Evolutionary conservation across 352 stramenopile genomes (phyloP).

Genomic region (Globisporangium ultimum): DNA sequence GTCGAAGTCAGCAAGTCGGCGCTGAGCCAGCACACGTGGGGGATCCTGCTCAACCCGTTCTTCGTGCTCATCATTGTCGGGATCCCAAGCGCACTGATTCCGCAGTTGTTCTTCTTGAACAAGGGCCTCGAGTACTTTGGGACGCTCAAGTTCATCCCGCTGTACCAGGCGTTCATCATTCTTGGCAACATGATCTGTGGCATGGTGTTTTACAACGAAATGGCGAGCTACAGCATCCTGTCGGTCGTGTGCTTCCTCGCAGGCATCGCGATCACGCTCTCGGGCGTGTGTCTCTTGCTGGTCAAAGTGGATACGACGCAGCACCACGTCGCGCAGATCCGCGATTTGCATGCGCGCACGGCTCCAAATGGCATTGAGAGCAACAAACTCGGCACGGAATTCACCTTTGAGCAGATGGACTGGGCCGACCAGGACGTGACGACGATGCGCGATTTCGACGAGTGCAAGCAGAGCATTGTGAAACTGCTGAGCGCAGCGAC

Average conservation of each 20-base stretch:
- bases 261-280: slow-evolving; percentile 57
- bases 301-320: slow-evolving; percentile 43
- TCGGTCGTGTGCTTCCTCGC: slow-evolving; percentile 45
- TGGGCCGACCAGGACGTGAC: slow-evolving; percentile 41
- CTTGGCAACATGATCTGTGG: slow-evolving; percentile 71
- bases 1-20: slow-evolving; percentile 62
- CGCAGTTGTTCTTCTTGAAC: slow-evolving; percentile 79
- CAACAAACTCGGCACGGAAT: slow-evolving; percentile 32
- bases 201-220: slow-evolving; percentile 81
- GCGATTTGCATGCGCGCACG: not conserved
- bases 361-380: not conserved
- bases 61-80: slow-evolving; percentile 57
- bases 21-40: slow-evolving; percentile 31
- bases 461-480: slow-evolving; percentile 62
- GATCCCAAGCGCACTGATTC: slow-evolving; percentile 55
- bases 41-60: slow-evolving; percentile 57
- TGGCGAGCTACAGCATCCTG: slow-evolving; percentile 46
- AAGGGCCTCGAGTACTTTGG: slow-evolving; percentile 75
- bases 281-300: slow-evolving; percentile 56
- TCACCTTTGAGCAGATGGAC: slow-evolving; percentile 62
- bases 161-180: slow-evolving; percentile 85
- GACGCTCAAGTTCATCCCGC: slow-evolving; percentile 76
- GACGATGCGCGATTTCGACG: slow-evolving; percentile 54
- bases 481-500: slow-evolving; percentile 46
- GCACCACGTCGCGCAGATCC: slow-evolving; percentile 7